Percentiles rank a stretch among this genome's conserved stretches.
Evolutionary conservation across 2,329 filamentous ascomycete species (phyloP).

Genomic region (Curvularia lunata): DNA sequence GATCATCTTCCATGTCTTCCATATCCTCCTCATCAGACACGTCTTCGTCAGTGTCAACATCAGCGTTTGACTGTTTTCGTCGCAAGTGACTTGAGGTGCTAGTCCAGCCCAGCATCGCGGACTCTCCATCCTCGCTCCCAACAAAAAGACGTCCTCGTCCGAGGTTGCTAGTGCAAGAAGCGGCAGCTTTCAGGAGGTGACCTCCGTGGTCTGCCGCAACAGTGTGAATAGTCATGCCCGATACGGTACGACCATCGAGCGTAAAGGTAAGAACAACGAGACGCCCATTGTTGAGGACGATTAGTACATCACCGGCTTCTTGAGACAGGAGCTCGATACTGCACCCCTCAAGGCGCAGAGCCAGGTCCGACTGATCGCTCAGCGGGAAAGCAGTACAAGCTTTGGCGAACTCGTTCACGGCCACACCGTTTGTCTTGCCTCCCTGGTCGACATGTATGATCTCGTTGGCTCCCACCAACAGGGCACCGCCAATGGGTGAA

Average conservation of each 20-base stretch:
- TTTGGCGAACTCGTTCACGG: constrained; percentile 88
- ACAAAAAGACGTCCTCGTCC: constrained; percentile 76
- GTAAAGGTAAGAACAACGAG: constrained; percentile 80
- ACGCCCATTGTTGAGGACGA: constrained; percentile 77
- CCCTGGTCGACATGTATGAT: constrained; percentile 95
- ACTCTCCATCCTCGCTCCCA: constrained; percentile 84
- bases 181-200: constrained; percentile 63
- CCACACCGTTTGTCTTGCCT: constrained; percentile 89
- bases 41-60: constrained; percentile 59
- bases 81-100: constrained; percentile 62
- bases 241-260: constrained; percentile 89
- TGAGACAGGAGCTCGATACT: constrained; percentile 76
- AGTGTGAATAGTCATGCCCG: constrained; percentile 76
- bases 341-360: constrained; percentile 81
- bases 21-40: constrained; percentile 63
- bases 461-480: constrained; percentile 87
- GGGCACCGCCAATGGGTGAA: constrained; percentile 83
- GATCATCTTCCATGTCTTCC: constrained; percentile 63
- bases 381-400: constrained; percentile 83
- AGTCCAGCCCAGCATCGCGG: constrained; percentile 80
- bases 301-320: constrained; percentile 81
- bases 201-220: constrained; percentile 70
- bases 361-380: constrained; percentile 81
- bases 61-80: constrained; percentile 68
- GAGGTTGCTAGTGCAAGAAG: constrained; percentile 73